Evolutionary conservation across 2,329 filamentous ascomycete genomes (phyloP).

Genomic region (Colletotrichum sp.): DNA sequence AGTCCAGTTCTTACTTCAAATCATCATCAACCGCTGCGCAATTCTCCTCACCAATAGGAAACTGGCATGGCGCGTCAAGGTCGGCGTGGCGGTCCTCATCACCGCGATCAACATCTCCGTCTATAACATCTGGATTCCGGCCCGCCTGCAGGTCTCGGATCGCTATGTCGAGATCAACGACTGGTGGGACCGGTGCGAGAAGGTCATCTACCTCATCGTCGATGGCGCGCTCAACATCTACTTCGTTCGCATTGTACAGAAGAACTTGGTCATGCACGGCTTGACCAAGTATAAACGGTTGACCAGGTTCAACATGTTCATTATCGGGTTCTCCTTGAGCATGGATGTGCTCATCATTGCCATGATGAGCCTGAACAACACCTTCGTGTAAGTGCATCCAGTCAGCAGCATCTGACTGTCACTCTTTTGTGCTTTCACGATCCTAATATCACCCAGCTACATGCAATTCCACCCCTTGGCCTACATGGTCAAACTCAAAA

Average conservation of each 20-base stretch:
- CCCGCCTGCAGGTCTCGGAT: slow-evolving; percentile 47
- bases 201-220: slow-evolving; percentile 53
- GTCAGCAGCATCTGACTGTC: fast-evolving
- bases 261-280: slow-evolving; percentile 29
- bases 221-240: slow-evolving; percentile 55
- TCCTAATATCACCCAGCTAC: slow-evolving; percentile 30
- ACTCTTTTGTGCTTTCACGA: not conserved
- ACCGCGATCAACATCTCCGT: slow-evolving; percentile 56
- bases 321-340: slow-evolving; percentile 47
- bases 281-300: slow-evolving; percentile 50
- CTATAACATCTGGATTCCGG: slow-evolving; percentile 60
- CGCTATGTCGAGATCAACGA: slow-evolving; percentile 50
- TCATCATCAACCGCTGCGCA: slow-evolving; percentile 58
- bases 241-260: slow-evolving; percentile 42
- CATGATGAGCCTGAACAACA: slow-evolving; percentile 48
- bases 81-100: slow-evolving; percentile 49
- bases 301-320: slow-evolving; percentile 48
- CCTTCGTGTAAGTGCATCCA: slow-evolving; percentile 38
- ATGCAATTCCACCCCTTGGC: slow-evolving; percentile 58
- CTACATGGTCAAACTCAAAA: slow-evolving; percentile 58
- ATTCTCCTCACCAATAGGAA: slow-evolving; percentile 47
- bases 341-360: slow-evolving; percentile 48
- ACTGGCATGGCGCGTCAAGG: slow-evolving; percentile 45
- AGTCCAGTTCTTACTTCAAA: slow-evolving; percentile 56
- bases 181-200: slow-evolving; percentile 59